A percentile compares a stretch with the other conserved stretches of the same genome.
Evolutionary conservation across 108 stramenopile species (phyloP).

Genomic region (Aureococcus anophagefferens): DNA sequence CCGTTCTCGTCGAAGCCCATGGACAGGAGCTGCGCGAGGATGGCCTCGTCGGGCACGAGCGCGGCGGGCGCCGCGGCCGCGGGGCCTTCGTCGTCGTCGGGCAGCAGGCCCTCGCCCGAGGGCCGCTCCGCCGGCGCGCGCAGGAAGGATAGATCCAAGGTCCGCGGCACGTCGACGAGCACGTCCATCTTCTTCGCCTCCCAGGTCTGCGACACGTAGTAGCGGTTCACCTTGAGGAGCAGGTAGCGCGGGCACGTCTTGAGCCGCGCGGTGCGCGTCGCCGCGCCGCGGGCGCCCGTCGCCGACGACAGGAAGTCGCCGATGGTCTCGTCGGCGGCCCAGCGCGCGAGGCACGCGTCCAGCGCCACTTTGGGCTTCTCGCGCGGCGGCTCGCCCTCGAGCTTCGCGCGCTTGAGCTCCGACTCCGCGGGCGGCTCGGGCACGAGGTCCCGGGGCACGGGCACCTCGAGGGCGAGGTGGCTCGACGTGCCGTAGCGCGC

Average conservation of each 20-base stretch:
- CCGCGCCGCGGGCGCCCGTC: slow-evolving; percentile 44
- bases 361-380: slow-evolving; percentile 60
- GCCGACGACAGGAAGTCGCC: slow-evolving; percentile 63
- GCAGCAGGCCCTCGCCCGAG: slow-evolving; percentile 69
- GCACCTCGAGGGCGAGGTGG: slow-evolving; percentile 50
- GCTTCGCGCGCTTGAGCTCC: slow-evolving; percentile 50
- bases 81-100: slow-evolving; percentile 44
- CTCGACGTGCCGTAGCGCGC: slow-evolving; percentile 17
- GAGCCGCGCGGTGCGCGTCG: slow-evolving; percentile 31
- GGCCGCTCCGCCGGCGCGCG: slow-evolving; percentile 57
- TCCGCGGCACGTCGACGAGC: slow-evolving; percentile 77
- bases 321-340: slow-evolving; percentile 53
- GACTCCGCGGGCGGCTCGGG: slow-evolving; percentile 27
- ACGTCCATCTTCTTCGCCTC: slow-evolving; percentile 86
- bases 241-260: slow-evolving; percentile 87
- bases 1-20: slow-evolving; percentile 97
- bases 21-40: slow-evolving; percentile 77
- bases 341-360: slow-evolving; percentile 67
- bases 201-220: slow-evolving; percentile 82
- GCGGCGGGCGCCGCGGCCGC: slow-evolving; percentile 21
- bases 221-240: slow-evolving; percentile 81
- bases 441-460: slow-evolving; percentile 79
- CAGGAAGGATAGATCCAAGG: slow-evolving; percentile 62
- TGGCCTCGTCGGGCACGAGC: slow-evolving; percentile 57
- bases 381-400: slow-evolving; percentile 13